These are phyloP conservation scores for Ormosia semicastrata DNA, from an alignment of 306 rosid genomes.

Conservation along the genomic window DNA sequence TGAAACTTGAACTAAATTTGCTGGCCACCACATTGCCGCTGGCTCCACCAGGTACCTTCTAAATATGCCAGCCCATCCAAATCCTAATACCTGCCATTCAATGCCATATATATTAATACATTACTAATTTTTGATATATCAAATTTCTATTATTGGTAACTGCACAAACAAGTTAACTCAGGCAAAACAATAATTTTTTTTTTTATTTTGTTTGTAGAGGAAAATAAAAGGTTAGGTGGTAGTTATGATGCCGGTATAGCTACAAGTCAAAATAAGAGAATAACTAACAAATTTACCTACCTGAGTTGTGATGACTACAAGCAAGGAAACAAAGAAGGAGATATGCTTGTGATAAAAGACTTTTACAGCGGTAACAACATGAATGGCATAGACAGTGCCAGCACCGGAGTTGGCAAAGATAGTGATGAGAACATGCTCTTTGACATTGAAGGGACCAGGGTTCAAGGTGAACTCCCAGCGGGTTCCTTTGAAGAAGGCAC, in stretches of 20 bases:
- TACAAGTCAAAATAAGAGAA: background rate
- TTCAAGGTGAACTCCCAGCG: slow-evolving; percentile 70
- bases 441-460: slow-evolving; percentile 90
- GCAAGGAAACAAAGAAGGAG: slow-evolving; percentile 66
- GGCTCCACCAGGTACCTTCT: slow-evolving; percentile 86
- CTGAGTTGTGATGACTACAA: slow-evolving; percentile 84
- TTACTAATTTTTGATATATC: background rate
- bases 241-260: background rate
- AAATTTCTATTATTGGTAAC: background rate
- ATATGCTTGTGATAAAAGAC: slow-evolving; percentile 54
- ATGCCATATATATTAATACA: background rate
- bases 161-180: background rate
- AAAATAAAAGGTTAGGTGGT: background rate
- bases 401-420: slow-evolving; percentile 97
- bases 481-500: slow-evolving; percentile 56
- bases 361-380: slow-evolving; percentile 77
- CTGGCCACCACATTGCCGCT: slow-evolving; percentile 99
- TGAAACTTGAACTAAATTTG: slow-evolving; percentile 95
- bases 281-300: slow-evolving; percentile 23
- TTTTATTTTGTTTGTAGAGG: background rate
- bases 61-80: slow-evolving; percentile 97
- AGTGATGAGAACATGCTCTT: slow-evolving; percentile 90
- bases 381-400: slow-evolving; percentile 89
- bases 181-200: background rate
- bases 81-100: slow-evolving; percentile 81